Conservation (phyloP, 305 asterid species). For the Plantago lanceolata region DNA sequence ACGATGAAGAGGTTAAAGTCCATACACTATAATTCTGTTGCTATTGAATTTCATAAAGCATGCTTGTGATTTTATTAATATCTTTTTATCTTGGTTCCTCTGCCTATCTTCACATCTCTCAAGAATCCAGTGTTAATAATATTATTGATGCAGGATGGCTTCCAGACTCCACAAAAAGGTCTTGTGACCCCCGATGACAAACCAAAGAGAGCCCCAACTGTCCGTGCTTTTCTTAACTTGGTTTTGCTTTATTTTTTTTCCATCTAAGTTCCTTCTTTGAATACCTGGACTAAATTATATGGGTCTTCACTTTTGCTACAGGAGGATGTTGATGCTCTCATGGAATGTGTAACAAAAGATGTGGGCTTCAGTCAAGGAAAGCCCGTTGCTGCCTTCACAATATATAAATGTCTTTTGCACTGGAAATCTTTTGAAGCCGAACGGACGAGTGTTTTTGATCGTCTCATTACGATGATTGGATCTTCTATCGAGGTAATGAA, state of each 20-base stretch:
- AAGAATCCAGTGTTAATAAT: slow-evolving; percentile 12
- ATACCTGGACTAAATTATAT: slow-evolving; percentile 16
- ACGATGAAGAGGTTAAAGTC: slow-evolving; percentile 44
- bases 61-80: slow-evolving; percentile 1
- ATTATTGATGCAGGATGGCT: slow-evolving; percentile 54
- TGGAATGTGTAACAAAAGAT: slow-evolving; percentile 77
- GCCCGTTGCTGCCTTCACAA: slow-evolving; percentile 95
- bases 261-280: slow-evolving; percentile 21
- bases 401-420: slow-evolving; percentile 91
- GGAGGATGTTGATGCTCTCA: slow-evolving; percentile 96
- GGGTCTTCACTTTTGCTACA: slow-evolving; percentile 42
- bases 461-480: slow-evolving; percentile 94
- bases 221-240: slow-evolving; percentile 54
- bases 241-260: not conserved
- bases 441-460: slow-evolving; percentile 95
- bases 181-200: slow-evolving; percentile 79
- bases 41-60: slow-evolving; percentile 15
- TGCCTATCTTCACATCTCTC: not conserved
- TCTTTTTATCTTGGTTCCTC: not conserved
- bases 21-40: slow-evolving; percentile 39
- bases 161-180: slow-evolving; percentile 48
- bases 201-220: slow-evolving; percentile 72
- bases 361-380: slow-evolving; percentile 97
- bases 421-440: slow-evolving; percentile 99
- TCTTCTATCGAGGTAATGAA: slow-evolving; percentile 83